Evolutionary conservation across 139 green algal genomes (phyloP).

Genomic region (Chlorella sp.): DNA sequence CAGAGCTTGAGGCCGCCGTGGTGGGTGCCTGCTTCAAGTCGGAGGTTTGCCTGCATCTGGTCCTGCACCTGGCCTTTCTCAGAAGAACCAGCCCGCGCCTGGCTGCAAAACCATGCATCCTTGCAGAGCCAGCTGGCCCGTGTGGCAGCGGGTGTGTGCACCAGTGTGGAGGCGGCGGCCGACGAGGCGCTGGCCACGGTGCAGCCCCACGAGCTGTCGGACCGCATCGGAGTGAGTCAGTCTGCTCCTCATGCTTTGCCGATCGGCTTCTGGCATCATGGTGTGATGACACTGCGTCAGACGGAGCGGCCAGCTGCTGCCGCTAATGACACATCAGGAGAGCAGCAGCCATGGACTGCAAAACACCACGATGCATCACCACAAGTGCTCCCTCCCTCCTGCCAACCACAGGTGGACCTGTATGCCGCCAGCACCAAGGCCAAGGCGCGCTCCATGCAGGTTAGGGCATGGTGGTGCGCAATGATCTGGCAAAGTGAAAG

Average conservation of each 20-base stretch:
- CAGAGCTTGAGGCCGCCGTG: background rate
- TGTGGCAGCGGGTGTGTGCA: background rate
- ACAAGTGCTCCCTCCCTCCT: background rate
- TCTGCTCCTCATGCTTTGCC: too few species aligned
- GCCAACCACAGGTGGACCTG: constrained; percentile 23
- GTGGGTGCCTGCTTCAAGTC: background rate
- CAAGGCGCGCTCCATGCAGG: constrained; percentile 10
- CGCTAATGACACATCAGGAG: too few species aligned
- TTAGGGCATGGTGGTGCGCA: too few species aligned
- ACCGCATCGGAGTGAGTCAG: constrained; percentile 23
- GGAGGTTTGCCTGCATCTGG: background rate
- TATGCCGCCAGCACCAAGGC: constrained; percentile 19
- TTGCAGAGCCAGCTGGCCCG: constrained; percentile 2
- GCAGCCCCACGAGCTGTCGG: background rate
- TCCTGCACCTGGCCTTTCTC: too few species aligned
- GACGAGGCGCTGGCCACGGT: background rate
- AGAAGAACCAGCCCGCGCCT: too few species aligned
- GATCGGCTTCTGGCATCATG: too few species aligned
- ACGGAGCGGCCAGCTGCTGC: too few species aligned
- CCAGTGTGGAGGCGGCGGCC: background rate
- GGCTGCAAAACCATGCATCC: too few species aligned
- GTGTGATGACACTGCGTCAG: too few species aligned
- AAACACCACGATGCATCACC: too few species aligned
- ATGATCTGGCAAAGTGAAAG: too few species aligned
- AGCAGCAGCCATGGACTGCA: too few species aligned